A percentile compares a stretch with the other conserved stretches of the same genome.
Evolutionary conservation across 805 yeast species (phyloP).

Genomic region (Yarrowia sp.): DNA sequence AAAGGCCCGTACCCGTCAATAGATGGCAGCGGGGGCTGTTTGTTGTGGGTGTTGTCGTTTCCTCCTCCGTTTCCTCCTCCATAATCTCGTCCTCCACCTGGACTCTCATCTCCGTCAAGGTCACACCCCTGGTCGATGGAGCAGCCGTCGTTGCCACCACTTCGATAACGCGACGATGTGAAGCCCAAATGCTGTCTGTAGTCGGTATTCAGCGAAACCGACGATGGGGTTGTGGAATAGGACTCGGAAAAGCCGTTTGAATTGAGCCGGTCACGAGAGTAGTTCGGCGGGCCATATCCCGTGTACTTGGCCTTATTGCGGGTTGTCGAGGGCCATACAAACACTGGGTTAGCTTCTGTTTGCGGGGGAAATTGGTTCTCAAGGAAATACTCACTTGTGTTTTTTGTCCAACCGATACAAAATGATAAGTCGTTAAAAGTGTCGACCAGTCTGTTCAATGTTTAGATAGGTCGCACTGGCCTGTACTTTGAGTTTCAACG

Average conservation of each 20-base stretch:
- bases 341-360: conserved; percentile 8
- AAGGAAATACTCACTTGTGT: not conserved
- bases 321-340: conserved; percentile 21
- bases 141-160: conserved; percentile 5
- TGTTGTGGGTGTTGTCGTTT: not conserved
- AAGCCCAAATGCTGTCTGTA: conserved; percentile 23
- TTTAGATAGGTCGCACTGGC: not conserved
- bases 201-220: conserved; percentile 11
- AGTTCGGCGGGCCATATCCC: conserved; percentile 19
- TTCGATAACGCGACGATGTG: conserved; percentile 14
- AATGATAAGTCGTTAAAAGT: not conserved
- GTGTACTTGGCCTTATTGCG: conserved; percentile 21
- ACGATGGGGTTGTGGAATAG: conserved; percentile 15
- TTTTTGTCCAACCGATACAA: not conserved
- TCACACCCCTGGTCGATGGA: not conserved
- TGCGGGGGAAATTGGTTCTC: not conserved
- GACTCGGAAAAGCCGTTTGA: conserved; percentile 15
- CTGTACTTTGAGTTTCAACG: conserved; percentile 2
- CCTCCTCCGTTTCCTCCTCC: not conserved
- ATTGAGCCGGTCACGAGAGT: conserved; percentile 10
- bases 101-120: not conserved
- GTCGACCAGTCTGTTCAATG: not conserved
- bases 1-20: conserved; percentile 30
- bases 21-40: conserved; percentile 23
- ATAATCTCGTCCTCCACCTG: not conserved